Evolutionary conservation across 2,329 filamentous ascomycete genomes (phyloP).

Genomic region (Fonsecaea pedrosoi): DNA sequence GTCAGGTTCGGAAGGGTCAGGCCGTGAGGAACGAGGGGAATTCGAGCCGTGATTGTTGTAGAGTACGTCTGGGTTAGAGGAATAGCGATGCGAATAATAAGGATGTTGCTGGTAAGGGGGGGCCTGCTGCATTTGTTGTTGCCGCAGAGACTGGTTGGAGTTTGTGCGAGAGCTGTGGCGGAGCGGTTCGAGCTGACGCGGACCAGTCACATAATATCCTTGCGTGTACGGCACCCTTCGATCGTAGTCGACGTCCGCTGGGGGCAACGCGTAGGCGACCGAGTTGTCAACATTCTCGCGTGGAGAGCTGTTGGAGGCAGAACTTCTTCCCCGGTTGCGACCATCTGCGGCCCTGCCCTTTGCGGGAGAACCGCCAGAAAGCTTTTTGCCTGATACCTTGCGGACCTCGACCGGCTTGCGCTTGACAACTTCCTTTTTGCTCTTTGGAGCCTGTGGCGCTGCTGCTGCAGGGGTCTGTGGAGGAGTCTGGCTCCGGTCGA

Average conservation of each 20-base stretch:
- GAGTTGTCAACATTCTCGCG: constrained; percentile 34
- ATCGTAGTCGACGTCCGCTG: constrained; percentile 46
- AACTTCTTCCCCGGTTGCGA: constrained; percentile 34
- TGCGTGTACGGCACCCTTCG: constrained; percentile 57
- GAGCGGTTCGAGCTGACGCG: constrained; percentile 45
- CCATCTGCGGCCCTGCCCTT: constrained; percentile 33
- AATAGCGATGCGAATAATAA: constrained; percentile 42
- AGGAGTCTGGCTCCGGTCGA: constrained; percentile 60
- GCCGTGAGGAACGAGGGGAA: constrained; percentile 46
- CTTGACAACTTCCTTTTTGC: constrained; percentile 41
- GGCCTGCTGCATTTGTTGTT: constrained; percentile 39
- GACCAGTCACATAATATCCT: constrained; percentile 48
- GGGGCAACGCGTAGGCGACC: constrained; percentile 29
- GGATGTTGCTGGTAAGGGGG: constrained; percentile 41
- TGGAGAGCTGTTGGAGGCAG: constrained; percentile 28
- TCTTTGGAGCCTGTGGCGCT: constrained; percentile 39
- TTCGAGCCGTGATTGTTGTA: constrained; percentile 44
- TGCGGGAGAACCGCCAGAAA: constrained; percentile 32
- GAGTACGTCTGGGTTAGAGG: constrained; percentile 47
- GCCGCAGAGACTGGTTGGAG: constrained; percentile 49
- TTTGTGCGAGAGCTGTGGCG: constrained; percentile 54
- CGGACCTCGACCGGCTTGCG: constrained; percentile 40
- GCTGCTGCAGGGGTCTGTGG: constrained; percentile 48
- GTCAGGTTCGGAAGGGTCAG: constrained; percentile 58
- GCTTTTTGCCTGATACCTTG: constrained; percentile 36